Conservation (phyloP, 768 basidiomycete species). For the Candolleomyces aberdarensis region DNA sequence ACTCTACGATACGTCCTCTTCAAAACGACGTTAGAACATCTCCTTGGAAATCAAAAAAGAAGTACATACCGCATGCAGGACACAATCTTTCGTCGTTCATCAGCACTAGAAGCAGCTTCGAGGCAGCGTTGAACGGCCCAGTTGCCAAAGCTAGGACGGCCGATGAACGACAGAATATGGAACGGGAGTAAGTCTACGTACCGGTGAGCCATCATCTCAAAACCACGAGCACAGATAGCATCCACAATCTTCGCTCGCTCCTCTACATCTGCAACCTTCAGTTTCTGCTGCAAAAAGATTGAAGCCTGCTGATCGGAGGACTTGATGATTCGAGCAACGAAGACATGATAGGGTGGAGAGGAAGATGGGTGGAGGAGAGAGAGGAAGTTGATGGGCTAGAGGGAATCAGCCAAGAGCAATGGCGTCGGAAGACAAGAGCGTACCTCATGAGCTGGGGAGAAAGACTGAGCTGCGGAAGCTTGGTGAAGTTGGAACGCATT, state of each 20-base stretch:
- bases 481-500: conserved; percentile 4
- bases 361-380: conserved; percentile 83
- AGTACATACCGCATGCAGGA: conserved; percentile 72
- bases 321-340: conserved; percentile 84
- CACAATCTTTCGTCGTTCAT: conserved; percentile 79
- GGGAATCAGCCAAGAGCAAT: conserved; percentile 15
- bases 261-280: conserved; percentile 78
- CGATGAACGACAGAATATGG: conserved; percentile 3
- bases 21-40: neutral
- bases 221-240: conserved; percentile 79
- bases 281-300: conserved; percentile 86
- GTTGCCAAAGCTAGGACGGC: conserved; percentile 69
- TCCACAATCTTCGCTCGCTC: conserved; percentile 84
- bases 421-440: conserved; percentile 19
- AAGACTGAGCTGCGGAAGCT: conserved; percentile 20
- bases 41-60: neutral
- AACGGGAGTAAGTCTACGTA: conserved; percentile 22
- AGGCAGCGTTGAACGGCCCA: conserved; percentile 89
- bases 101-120: conserved; percentile 70
- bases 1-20: conserved; percentile 80
- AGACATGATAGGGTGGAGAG: conserved; percentile 77
- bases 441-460: conserved; percentile 47
- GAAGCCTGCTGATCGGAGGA: conserved; percentile 89
- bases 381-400: conserved; percentile 85
- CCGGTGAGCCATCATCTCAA: conserved; percentile 93